Base-by-base conservation (phyloP, 441 rosid species). In the Gossypium aridum region DNA sequence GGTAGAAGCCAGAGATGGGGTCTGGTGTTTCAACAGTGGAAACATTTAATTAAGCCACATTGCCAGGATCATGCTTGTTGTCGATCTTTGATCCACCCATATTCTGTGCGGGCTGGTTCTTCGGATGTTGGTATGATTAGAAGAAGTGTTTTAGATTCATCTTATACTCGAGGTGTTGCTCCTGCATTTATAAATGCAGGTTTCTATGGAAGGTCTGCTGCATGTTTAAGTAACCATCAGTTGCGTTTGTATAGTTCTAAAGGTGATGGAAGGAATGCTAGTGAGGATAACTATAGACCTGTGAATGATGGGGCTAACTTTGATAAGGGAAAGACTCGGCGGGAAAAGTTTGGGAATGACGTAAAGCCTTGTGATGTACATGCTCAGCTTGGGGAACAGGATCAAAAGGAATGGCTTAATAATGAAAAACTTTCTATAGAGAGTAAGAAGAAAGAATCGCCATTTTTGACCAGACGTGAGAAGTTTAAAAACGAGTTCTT, bases 351-450 rank as follows among this genome's bases (percentile, higher is more conserved):
- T 5, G 75, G 22, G 28, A 80, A 74, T 64, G 81, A 83, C 72
- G 84, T 70, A n/a, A 79, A 66, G 77, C 80, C 74, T 31, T 76
- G 66, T 22, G 92, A 92, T 85, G 73, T 85, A 5, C 96, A 93
- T 72, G 87, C 96, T 71, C 87, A 68, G 73, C 88, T 96, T 60
- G 97, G 91, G 1, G 93, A 89, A 39, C 97, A 86, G 14, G 99
- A 96, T 76, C 97, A 96, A 70, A 92, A 84, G 79, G 99, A 93
- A 71, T 96, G 99, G 99, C 90, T 93, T 47, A 77, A 78, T 47
- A 96, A 83, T 64, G 97, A 93, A 84, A 92, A 84, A 84, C 86
- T 88, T 64, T 78, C 96, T 1, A 84, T 88, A 45, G 98, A 92
- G 79, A 85, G 83, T 74, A 91, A 86, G 81, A 93, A 83, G 87